These are phyloP conservation scores for Lactarius hengduanensis DNA, from an alignment of 768 basidiomycete species.

Conservation along the genomic window DNA sequence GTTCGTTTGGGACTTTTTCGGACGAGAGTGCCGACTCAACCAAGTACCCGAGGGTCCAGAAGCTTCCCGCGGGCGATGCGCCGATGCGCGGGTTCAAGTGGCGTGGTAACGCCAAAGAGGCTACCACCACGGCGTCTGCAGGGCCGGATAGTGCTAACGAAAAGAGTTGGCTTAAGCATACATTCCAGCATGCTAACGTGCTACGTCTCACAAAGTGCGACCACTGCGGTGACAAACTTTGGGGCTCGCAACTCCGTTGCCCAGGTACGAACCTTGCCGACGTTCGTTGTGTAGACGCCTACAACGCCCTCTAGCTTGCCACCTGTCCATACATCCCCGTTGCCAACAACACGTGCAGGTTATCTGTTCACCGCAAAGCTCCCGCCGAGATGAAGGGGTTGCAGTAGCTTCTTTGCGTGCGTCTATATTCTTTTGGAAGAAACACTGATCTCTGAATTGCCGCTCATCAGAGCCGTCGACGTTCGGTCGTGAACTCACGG, in stretches of 20 bases:
- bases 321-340: slow-evolving; percentile 28
- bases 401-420: slow-evolving; percentile 9
- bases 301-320: slow-evolving; percentile 18
- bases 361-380: slow-evolving; percentile 19
- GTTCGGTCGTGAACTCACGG: slow-evolving; percentile 86
- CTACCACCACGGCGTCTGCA: slow-evolving; percentile 42
- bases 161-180: slow-evolving; percentile 54
- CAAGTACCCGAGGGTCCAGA: slow-evolving; percentile 42
- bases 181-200: slow-evolving; percentile 86
- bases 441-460: slow-evolving; percentile 25
- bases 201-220: slow-evolving; percentile 91
- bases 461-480: slow-evolving; percentile 68
- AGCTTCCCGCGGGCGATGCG: slow-evolving; percentile 41
- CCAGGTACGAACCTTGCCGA: slow-evolving; percentile 54
- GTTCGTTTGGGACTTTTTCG: slow-evolving; percentile 32
- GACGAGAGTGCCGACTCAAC: slow-evolving; percentile 49
- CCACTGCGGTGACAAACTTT: slow-evolving; percentile 97
- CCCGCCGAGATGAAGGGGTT: slow-evolving; percentile 21
- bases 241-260: slow-evolving; percentile 95
- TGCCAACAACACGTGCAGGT: slow-evolving; percentile 23
- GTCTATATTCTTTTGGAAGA: slow-evolving; percentile 1
- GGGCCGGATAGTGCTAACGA: slow-evolving; percentile 31
- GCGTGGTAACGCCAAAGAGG: slow-evolving; percentile 69
- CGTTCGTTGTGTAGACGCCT: background rate
- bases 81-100: slow-evolving; percentile 46